These are phyloP conservation scores for Friedmanniomyces endolithicus DNA, from an alignment of 495 filamentous ascomycete species.

Conservation along the genomic window DNA sequence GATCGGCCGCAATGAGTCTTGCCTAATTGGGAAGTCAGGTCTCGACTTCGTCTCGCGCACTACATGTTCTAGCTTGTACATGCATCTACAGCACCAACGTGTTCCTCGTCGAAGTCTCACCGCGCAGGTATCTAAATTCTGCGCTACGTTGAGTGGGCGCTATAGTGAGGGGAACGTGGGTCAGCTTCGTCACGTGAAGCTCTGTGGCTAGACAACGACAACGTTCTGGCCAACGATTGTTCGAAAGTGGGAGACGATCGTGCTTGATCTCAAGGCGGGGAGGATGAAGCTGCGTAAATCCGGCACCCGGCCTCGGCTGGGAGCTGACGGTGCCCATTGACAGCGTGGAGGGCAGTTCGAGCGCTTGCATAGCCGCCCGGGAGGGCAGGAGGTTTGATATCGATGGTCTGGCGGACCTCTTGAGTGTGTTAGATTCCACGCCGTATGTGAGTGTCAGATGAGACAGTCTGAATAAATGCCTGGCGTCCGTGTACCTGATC, in stretches of 20 bases:
- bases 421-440: conserved; percentile 9
- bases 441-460: background rate
- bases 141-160: conserved; percentile 1
- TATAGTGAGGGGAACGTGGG: conserved; percentile 6
- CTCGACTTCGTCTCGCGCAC: background rate
- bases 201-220: conserved; percentile 3
- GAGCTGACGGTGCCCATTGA: background rate
- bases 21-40: background rate
- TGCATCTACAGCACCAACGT: conserved; percentile 11
- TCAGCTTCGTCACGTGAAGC: background rate
- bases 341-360: background rate
- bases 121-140: background rate
- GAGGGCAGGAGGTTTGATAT: background rate
- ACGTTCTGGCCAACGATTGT: conserved; percentile 8
- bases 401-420: background rate
- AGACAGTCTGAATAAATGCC: background rate
- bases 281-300: background rate
- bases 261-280: conserved; percentile 6
- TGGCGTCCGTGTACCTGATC: background rate
- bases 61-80: too few relatives aligned
- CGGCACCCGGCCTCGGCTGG: background rate
- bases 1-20: background rate
- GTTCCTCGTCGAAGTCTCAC: conserved; percentile 8
- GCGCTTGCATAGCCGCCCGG: background rate
- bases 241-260: background rate